These are phyloP conservation scores for Physcia stellaris DNA, from an alignment of 495 filamentous ascomycete species.

Conservation along the genomic window DNA sequence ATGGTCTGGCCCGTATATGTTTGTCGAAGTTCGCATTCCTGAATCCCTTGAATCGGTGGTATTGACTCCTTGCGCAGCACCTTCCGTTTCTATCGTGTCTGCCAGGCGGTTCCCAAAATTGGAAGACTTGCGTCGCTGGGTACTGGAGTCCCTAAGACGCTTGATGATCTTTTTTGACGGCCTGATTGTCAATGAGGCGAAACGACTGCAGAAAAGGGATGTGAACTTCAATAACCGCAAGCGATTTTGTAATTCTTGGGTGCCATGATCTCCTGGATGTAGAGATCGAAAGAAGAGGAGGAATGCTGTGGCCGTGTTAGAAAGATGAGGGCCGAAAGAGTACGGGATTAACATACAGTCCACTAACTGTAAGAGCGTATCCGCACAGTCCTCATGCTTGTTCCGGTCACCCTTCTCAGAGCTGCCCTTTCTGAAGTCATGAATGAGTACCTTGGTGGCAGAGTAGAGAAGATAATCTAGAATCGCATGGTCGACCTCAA, in stretches of 20 bases:
- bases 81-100: too few relatives aligned
- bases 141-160: too few relatives aligned
- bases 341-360: conserved; percentile 8
- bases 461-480: conserved; percentile 40
- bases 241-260: conserved; percentile 16
- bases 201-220: conserved; percentile 20
- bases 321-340: too few relatives aligned
- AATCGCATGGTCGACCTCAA: conserved; percentile 37
- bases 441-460: conserved; percentile 23
- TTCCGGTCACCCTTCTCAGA: not conserved
- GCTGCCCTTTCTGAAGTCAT: not conserved
- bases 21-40: too few relatives aligned
- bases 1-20: too few relatives aligned
- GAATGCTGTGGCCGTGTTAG: conserved; percentile 12
- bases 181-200: not conserved
- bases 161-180: too few relatives aligned
- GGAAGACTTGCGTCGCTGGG: too few relatives aligned
- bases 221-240: conserved; percentile 22
- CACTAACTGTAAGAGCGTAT: conserved; percentile 12
- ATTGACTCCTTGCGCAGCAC: too few relatives aligned
- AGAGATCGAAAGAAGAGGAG: conserved; percentile 19
- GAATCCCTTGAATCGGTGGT: too few relatives aligned
- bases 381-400: conserved; percentile 1
- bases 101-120: too few relatives aligned
- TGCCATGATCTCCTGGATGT: conserved; percentile 14